Conservation (phyloP, 1,284 basidiomycete genomes). For the Ganoderma meredithae region DNA sequence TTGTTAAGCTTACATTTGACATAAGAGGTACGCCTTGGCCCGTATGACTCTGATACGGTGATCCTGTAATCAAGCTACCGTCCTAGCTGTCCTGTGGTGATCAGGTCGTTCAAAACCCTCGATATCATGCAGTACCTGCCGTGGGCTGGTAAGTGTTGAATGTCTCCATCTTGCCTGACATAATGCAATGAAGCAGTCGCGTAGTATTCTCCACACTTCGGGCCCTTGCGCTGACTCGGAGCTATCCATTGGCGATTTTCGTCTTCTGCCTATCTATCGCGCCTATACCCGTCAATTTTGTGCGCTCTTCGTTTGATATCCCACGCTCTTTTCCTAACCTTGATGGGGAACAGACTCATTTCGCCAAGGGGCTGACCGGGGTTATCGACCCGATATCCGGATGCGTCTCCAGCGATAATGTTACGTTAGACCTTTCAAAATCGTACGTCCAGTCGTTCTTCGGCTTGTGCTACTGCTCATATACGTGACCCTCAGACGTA, state of each 20-base stretch:
- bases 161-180: background rate
- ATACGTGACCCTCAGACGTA: background rate
- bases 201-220: background rate
- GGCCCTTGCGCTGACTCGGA: background rate
- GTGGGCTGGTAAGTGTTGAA: background rate
- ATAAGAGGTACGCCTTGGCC: background rate
- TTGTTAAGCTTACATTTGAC: background rate
- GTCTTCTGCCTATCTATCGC: background rate
- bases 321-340: background rate
- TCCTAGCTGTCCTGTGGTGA: background rate
- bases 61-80: background rate
- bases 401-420: background rate
- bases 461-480: background rate
- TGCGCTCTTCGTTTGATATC: background rate
- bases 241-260: background rate
- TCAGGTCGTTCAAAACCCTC: background rate
- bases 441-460: background rate
- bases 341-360: background rate
- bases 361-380: background rate
- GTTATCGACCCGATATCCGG: background rate
- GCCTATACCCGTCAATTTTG: background rate
- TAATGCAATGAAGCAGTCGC: too few species aligned
- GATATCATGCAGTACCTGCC: conserved; percentile 3
- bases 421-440: background rate
- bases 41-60: background rate